phyloP scores from a whole-genome alignment of 2,329 filamentous ascomycete species.

The Ascochyta lentis region DNA sequence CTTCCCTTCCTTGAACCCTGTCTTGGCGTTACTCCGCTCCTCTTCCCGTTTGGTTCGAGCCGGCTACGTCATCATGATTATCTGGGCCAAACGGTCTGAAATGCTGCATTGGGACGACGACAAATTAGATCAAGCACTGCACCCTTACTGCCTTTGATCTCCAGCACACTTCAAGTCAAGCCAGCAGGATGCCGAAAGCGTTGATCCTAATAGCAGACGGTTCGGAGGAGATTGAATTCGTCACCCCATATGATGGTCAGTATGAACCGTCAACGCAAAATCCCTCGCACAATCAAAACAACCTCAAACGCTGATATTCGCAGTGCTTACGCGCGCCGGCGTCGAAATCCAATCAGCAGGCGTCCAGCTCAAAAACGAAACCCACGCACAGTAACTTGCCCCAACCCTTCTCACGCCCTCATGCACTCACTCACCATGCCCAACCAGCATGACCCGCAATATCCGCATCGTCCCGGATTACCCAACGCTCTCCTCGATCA shows the following conservation, averaged over 20 bases:
- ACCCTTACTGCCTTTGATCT: too few species aligned
- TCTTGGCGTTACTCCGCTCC: background rate
- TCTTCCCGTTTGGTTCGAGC: background rate
- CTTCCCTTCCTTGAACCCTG: background rate
- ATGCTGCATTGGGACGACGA: background rate
- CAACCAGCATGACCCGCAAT: constrained; percentile 45
- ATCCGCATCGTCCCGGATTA: constrained; percentile 47
- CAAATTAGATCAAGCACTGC: background rate
- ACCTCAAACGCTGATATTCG: background rate
- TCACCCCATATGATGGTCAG: constrained; percentile 50
- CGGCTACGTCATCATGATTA: constrained; percentile 1
- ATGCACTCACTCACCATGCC: background rate
- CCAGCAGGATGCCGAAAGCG: constrained; percentile 41
- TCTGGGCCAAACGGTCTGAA: background rate
- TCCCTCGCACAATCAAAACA: background rate
- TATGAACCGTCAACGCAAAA: background rate
- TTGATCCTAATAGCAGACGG: constrained; percentile 50
- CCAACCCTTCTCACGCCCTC: too few species aligned
- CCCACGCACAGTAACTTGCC: constrained; percentile 34
- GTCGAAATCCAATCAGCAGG: constrained; percentile 47
- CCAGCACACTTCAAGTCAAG: background rate
- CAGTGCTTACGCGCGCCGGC: constrained; percentile 49
- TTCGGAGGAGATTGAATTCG: constrained; percentile 51
- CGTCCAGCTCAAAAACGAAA: constrained; percentile 42
- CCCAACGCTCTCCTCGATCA: constrained; percentile 24